Evolutionary conservation across 2,329 filamentous ascomycete genomes (phyloP).

Genomic region (Orbilia brochopaga): DNA sequence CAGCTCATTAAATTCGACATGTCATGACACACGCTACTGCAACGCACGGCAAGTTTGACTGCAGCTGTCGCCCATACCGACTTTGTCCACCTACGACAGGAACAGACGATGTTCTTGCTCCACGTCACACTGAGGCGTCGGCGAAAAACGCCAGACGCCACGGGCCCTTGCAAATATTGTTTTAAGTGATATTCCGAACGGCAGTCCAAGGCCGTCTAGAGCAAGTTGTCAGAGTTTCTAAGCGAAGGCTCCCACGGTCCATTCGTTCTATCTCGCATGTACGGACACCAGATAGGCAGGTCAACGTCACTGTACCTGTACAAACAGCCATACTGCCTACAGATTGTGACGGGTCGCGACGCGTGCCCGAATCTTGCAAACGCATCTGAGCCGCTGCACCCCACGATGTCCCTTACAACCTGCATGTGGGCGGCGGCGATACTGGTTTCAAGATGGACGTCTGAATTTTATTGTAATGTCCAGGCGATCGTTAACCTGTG

Average conservation of each 20-base stretch:
- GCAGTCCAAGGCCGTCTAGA: constrained; percentile 3
- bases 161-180: constrained; percentile 2
- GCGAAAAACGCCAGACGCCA: neutral
- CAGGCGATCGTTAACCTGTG: too few species aligned
- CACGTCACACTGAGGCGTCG: too few species aligned
- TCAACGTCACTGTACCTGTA: constrained; percentile 1
- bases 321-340: neutral
- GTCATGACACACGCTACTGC: constrained; percentile 26
- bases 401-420: neutral
- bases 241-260: constrained; percentile 50
- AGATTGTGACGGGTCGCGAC: neutral
- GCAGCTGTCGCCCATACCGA: constrained; percentile 1
- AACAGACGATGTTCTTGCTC: too few species aligned
- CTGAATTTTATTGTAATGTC: too few species aligned
- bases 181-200: constrained; percentile 3
- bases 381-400: neutral
- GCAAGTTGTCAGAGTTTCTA: constrained; percentile 8
- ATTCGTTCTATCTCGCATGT: constrained; percentile 42
- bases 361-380: too few species aligned
- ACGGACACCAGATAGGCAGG: constrained; percentile 45
- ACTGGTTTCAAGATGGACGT: too few species aligned
- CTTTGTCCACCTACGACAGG: neutral
- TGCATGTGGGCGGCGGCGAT: too few species aligned
- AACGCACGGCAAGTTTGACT: neutral
- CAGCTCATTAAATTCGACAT: constrained; percentile 33